phyloP scores from a whole-genome alignment of 2,329 filamentous ascomycete genomes.

The Aureobasidium sp. region DNA sequence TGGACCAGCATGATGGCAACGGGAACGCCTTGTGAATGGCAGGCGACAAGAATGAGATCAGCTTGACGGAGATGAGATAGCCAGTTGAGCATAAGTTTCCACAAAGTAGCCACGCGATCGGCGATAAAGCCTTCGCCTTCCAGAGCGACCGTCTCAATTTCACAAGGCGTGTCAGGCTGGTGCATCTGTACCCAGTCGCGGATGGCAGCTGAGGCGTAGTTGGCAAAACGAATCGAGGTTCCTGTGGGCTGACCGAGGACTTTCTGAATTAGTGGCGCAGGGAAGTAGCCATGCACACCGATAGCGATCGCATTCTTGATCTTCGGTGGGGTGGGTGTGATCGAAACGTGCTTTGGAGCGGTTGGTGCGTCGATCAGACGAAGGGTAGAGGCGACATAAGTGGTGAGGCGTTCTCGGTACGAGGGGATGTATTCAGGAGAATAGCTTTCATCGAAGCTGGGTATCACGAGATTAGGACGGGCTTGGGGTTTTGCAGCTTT shows the following conservation, averaged over 20 bases:
- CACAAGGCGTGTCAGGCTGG: conserved; percentile 54
- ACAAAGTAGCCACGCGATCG: conserved; percentile 83
- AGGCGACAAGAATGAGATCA: conserved; percentile 85
- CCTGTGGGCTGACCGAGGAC: conserved; percentile 93
- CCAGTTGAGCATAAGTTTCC: conserved; percentile 92
- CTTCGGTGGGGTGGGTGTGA: conserved; percentile 54
- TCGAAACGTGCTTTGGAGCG: conserved; percentile 57
- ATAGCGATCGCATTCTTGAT: conserved; percentile 86
- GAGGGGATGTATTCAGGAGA: conserved; percentile 35
- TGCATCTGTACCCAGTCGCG: conserved; percentile 66
- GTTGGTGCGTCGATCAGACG: conserved; percentile 32
- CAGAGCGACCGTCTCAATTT: conserved; percentile 88
- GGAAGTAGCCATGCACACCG: conserved; percentile 90
- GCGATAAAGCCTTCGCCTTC: conserved; percentile 91
- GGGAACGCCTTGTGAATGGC: conserved; percentile 91
- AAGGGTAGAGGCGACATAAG: conserved; percentile 28
- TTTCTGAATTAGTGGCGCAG: conserved; percentile 74
- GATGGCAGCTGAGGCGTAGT: conserved; percentile 75
- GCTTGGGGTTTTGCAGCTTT: conserved; percentile 3
- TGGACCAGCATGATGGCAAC: conserved; percentile 88
- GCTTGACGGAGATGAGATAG: conserved; percentile 80
- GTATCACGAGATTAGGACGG: conserved; percentile 56
- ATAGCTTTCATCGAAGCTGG: conserved; percentile 62
- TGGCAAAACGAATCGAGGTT: conserved; percentile 88
- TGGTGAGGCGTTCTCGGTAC: conserved; percentile 33